Evolutionary conservation across 768 basidiomycete genomes (phyloP), one percentile per base, ranked within the genome.

Genomic region (Boletus bicolor): DNA sequence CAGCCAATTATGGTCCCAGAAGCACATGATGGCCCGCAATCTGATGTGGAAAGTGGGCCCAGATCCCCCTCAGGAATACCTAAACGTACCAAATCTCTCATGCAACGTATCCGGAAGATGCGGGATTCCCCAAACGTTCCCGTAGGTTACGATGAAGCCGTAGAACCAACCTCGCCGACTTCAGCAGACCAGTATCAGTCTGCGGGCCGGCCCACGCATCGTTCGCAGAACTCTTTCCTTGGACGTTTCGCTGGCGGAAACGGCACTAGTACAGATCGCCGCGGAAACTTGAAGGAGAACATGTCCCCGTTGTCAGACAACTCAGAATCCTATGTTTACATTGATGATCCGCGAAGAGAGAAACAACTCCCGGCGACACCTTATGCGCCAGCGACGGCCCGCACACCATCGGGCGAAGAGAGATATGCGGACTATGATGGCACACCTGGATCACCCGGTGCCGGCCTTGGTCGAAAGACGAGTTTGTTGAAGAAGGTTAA

Each of bases 41-140:
- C 72, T 54, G 64, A 73, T 55, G 69, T 78, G 49, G 56, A 78
- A 54, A 54, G 66, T 10, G 60, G 69, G 9, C 66, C 72, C 15
- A 77, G 76, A 7, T 77, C 82, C 7, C 77, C 79, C 21, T 72
- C 71, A 0, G 74, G 71, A 11, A 73, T 75, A 37, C 82, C 87
- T 9, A 88, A 86, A 69, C 86, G 91, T 30, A 83, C 82, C 61
- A 91, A 85, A 72, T 91, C 89, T 14, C 75, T 94, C 59, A 93
- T 93, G 82, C 87, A 93, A 44, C 87, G 91, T 53, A 89, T 94
- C 67, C 84, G 89, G 55, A 89, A 85, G 72, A 92, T 93, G 89
- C 85, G 91, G 36, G 91, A 93, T 64, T 75, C 85, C 9, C 91
- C 91, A 10, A 93, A 92, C 58, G 84, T 92, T 1, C 91, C 91